phyloP scores from a whole-genome alignment of 2,329 filamentous ascomycete species.

The Clarireedia paspali region DNA sequence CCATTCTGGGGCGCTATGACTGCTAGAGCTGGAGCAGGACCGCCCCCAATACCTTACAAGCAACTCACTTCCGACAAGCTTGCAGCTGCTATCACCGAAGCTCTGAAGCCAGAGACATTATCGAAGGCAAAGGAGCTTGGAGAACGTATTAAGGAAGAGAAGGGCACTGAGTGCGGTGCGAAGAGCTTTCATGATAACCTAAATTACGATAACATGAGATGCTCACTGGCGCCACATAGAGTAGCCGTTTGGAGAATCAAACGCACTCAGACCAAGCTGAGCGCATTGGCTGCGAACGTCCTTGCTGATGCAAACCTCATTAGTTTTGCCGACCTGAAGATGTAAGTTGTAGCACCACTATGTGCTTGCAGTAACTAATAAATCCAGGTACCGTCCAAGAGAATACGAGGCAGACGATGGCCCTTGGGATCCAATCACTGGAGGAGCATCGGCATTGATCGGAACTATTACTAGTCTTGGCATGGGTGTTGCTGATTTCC shows the following conservation, averaged over 20 bases:
- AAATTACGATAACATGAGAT: slow-evolving; percentile 58
- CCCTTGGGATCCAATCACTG: slow-evolving; percentile 71
- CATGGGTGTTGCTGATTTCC: slow-evolving; percentile 74
- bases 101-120: slow-evolving; percentile 51
- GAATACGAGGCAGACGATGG: slow-evolving; percentile 76
- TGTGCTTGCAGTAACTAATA: slow-evolving; percentile 2
- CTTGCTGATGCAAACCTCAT: slow-evolving; percentile 58
- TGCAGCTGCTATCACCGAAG: slow-evolving; percentile 54
- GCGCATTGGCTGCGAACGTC: slow-evolving; percentile 63
- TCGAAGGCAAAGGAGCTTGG: slow-evolving; percentile 45
- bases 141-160: slow-evolving; percentile 56
- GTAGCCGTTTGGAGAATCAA: slow-evolving; percentile 70
- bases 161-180: slow-evolving; percentile 54
- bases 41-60: slow-evolving; percentile 61
- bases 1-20: slow-evolving; percentile 79
- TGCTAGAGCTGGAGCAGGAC: slow-evolving; percentile 63
- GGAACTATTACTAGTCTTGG: slow-evolving; percentile 75
- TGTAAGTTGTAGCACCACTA: slow-evolving; percentile 42
- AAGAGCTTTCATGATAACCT: slow-evolving; percentile 67
- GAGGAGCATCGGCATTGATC: slow-evolving; percentile 69
- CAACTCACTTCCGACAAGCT: slow-evolving; percentile 59
- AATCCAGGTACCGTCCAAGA: slow-evolving; percentile 38
- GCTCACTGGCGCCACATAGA: slow-evolving; percentile 58
- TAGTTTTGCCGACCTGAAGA: slow-evolving; percentile 62
- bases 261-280: slow-evolving; percentile 58